phyloP scores from a whole-genome alignment of 2,329 filamentous ascomycete genomes.

The Talaromyces sp. region DNA sequence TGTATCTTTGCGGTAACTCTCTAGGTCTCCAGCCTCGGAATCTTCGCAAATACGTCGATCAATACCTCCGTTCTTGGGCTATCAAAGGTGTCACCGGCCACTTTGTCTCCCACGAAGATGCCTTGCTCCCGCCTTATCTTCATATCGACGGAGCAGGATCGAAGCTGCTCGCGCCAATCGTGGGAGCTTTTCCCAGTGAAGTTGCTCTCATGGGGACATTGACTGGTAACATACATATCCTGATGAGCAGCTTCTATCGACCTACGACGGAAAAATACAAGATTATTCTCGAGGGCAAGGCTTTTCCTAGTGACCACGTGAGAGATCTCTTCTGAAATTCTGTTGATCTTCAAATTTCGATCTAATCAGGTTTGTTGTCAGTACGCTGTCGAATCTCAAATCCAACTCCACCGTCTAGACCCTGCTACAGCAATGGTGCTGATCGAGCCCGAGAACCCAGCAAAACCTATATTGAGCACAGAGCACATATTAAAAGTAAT shows the following conservation, averaged over 20 bases:
- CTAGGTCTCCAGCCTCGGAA: conserved; percentile 74
- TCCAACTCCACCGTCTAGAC: conserved; percentile 62
- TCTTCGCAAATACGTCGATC: conserved; percentile 58
- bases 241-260: conserved; percentile 79
- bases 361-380: conserved; percentile 28
- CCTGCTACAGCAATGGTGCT: conserved; percentile 65
- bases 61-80: conserved; percentile 77
- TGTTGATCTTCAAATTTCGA: not conserved
- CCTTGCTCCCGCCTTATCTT: conserved; percentile 66
- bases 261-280: conserved; percentile 63
- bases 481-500: conserved; percentile 67
- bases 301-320: conserved; percentile 82
- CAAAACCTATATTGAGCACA: conserved; percentile 59
- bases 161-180: conserved; percentile 62
- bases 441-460: conserved; percentile 56
- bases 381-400: conserved; percentile 80
- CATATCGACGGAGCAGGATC: conserved; percentile 72
- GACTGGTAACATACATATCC: conserved; percentile 72
- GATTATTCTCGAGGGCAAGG: conserved; percentile 83
- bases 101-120: conserved; percentile 63
- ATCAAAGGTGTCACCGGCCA: conserved; percentile 80
- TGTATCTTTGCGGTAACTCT: conserved; percentile 88
- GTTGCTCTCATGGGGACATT: conserved; percentile 85
- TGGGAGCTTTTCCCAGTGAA: conserved; percentile 67
- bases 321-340: conserved; percentile 17